phyloP scores from a whole-genome alignment of 345 rosid species.

The Streptanthus diversifolius region DNA sequence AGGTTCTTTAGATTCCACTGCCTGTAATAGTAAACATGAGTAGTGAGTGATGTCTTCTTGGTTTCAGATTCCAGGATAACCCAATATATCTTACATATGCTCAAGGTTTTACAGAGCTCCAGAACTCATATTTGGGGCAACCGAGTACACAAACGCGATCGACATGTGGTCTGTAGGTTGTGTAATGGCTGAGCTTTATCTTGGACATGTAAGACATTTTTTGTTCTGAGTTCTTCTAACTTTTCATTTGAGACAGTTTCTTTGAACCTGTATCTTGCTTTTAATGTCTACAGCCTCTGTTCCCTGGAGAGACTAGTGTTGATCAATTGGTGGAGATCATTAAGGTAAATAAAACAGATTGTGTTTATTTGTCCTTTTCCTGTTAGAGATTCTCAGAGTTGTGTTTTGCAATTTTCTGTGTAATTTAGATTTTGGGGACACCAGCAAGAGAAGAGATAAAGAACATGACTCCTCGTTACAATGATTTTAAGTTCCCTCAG shows the following conservation, averaged over 20 bases:
- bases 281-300: constrained; percentile 63
- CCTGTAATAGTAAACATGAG: constrained; percentile 1
- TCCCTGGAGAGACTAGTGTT: constrained; percentile 98
- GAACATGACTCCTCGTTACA: constrained; percentile 88
- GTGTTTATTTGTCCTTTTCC: background rate
- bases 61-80: constrained; percentile 69
- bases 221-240: background rate
- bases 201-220: constrained; percentile 59
- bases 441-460: constrained; percentile 86
- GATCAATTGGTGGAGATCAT: constrained; percentile 97
- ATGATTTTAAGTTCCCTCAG: constrained; percentile 86
- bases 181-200: constrained; percentile 94
- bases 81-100: constrained; percentile 92
- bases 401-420: background rate
- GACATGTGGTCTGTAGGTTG: constrained; percentile 99
- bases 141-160: constrained; percentile 92
- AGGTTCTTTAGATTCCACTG: background rate
- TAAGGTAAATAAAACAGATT: constrained; percentile 55
- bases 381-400: background rate
- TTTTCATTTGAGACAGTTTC: background rate
- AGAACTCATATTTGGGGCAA: constrained; percentile 93
- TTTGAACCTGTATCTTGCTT: constrained; percentile 1
- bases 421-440: constrained; percentile 63
- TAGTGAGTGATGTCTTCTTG: constrained; percentile 17
- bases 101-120: constrained; percentile 97